Conservation (phyloP, 2,329 filamentous ascomycete genomes). For the Aaosphaeria pasadenensis region DNA sequence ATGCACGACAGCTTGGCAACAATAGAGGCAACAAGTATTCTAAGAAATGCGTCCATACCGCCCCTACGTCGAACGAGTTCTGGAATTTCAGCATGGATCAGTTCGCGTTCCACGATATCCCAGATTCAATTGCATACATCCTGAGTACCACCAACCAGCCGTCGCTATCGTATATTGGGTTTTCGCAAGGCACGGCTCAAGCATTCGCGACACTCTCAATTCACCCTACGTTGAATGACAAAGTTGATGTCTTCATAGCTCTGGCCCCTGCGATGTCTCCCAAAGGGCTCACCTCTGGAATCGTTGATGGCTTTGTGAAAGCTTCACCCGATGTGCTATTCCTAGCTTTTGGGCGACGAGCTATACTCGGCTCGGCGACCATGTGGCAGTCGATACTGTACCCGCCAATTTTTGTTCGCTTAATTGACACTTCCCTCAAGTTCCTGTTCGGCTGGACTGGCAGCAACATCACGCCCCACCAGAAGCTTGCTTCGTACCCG, state of each 20-base stretch:
- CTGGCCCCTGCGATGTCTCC: constrained; percentile 96
- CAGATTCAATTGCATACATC: constrained; percentile 90
- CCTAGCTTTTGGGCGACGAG: constrained; percentile 85
- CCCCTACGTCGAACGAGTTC: constrained; percentile 73
- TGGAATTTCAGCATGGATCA: constrained; percentile 99
- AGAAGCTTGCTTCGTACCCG: constrained; percentile 93
- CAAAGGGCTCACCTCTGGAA: constrained; percentile 80
- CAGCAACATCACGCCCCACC: constrained; percentile 75
- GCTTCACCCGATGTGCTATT: constrained; percentile 90
- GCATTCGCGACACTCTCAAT: constrained; percentile 92
- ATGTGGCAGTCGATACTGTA: constrained; percentile 98
- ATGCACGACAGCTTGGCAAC: constrained; percentile 71
- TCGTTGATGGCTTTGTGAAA: constrained; percentile 91
- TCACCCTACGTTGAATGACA: constrained; percentile 85
- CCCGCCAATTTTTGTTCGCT: constrained; percentile 83
- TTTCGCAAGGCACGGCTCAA: constrained; percentile 95
- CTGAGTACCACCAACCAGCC: constrained; percentile 76
- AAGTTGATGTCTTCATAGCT: constrained; percentile 94
- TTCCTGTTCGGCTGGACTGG: constrained; percentile 91
- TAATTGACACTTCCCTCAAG: constrained; percentile 76
- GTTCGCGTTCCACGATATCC: constrained; percentile 96
- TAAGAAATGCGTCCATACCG: constrained; percentile 79
- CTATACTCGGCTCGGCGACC: constrained; percentile 86
- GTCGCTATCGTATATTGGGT: constrained; percentile 92
- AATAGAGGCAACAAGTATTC: constrained; percentile 99